These are phyloP conservation scores for Candida dubliniensis DNA, from an alignment of 1,139 yeast genomes.

Conservation along the genomic window DNA sequence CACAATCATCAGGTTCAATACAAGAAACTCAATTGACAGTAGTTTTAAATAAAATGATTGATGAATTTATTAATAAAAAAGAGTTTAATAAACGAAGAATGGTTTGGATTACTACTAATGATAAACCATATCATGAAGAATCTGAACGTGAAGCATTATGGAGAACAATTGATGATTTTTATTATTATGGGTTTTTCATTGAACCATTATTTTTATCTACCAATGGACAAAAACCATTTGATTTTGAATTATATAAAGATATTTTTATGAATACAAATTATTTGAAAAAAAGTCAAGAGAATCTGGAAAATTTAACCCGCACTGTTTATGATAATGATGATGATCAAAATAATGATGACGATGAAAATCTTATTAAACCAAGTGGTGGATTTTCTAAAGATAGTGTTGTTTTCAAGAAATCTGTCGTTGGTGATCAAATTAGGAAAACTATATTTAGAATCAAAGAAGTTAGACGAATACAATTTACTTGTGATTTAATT, in stretches of 20 bases:
- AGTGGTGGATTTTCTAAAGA: constrained; percentile 12
- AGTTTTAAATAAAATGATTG: constrained; percentile 33
- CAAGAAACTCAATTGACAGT: constrained; percentile 6
- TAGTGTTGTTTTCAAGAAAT: constrained; percentile 12
- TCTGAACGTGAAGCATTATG: constrained; percentile 44
- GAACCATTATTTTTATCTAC: constrained; percentile 60
- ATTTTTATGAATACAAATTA: constrained; percentile 48
- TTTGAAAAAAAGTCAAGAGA: constrained; percentile 18
- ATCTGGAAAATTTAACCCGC: background rate
- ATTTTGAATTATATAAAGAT: constrained; percentile 56
- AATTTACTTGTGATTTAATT: constrained; percentile 58
- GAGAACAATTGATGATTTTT: constrained; percentile 60
- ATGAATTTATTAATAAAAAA: constrained; percentile 32
- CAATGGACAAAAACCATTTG: constrained; percentile 34
- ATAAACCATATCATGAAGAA: constrained; percentile 32
- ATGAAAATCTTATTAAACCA: constrained; percentile 10
- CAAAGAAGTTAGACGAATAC: constrained; percentile 62
- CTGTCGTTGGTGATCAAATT: constrained; percentile 14
- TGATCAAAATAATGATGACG: constrained; percentile 11
- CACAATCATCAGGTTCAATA: constrained; percentile 13
- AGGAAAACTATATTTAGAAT: constrained; percentile 50
- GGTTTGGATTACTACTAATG: constrained; percentile 46
- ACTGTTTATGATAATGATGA: constrained; percentile 9
- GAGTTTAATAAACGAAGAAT: constrained; percentile 38
- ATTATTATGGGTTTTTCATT: constrained; percentile 51